These are phyloP conservation scores for Globisporangium middletonii DNA, from an alignment of 352 stramenopile genomes.

Conservation along the genomic window DNA sequence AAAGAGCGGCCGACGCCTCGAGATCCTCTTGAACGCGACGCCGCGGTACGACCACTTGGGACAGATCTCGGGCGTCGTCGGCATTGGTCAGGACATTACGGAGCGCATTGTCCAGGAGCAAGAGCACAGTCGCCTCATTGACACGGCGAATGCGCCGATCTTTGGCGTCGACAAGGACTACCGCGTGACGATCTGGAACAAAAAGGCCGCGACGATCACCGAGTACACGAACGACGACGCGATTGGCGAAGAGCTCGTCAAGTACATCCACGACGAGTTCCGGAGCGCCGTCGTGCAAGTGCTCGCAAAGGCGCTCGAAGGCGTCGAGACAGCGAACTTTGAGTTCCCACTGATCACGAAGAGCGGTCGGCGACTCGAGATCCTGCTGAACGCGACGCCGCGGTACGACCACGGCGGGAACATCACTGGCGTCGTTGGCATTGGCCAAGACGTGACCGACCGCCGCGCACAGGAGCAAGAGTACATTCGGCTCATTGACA, in stretches of 20 bases:
- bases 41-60: slow-evolving; percentile 59
- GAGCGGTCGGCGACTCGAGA: slow-evolving; percentile 57
- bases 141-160: slow-evolving; percentile 80
- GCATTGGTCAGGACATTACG: slow-evolving; percentile 82
- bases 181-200: slow-evolving; percentile 90
- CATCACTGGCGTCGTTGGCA: slow-evolving; percentile 73
- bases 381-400: slow-evolving; percentile 76
- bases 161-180: slow-evolving; percentile 80
- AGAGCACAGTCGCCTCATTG: slow-evolving; percentile 75
- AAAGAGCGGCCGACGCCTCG: slow-evolving; percentile 63
- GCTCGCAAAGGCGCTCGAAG: slow-evolving; percentile 55
- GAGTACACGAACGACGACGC: slow-evolving; percentile 86
- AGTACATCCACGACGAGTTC: slow-evolving; percentile 65
- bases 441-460: slow-evolving; percentile 81
- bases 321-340: slow-evolving; percentile 74
- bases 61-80: slow-evolving; percentile 64
- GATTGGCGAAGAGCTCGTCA: slow-evolving; percentile 69
- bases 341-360: slow-evolving; percentile 83
- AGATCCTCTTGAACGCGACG: slow-evolving; percentile 76
- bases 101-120: slow-evolving; percentile 75
- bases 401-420: slow-evolving; percentile 62
- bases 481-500: slow-evolving; percentile 85
- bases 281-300: slow-evolving; percentile 59
- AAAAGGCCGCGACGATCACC: slow-evolving; percentile 84
- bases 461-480: slow-evolving; percentile 82